Evolutionary conservation across 2,329 filamentous ascomycete species (phyloP), one percentile per base, ranked within the genome.

Genomic region (Monosporascus sp.): DNA sequence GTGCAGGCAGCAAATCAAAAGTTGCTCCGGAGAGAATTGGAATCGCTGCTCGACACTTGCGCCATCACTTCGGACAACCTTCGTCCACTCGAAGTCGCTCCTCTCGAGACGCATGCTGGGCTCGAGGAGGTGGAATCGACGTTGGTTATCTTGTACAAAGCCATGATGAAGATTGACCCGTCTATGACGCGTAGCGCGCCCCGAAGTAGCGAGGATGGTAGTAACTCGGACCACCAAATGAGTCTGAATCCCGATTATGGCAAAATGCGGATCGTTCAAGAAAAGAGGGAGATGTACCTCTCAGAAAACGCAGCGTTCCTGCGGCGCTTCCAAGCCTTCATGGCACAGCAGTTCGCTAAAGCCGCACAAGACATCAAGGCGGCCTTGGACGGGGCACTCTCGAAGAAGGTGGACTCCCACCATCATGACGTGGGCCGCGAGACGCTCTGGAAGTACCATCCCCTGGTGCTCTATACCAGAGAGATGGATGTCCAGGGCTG

Each of bases 1-100:
- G 93, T 99, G 7, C 94, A 97, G 71, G 93, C 93, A 20, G 90
- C 94, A 41, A 99, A 99, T 64, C 94, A 99, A 69, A 96, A 96
- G 69, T 80, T 96, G 27, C 80, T 99, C 47, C 90, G 93, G 69
- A 89, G 87, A 57, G 94, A 99, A 70, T 80, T 99, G 2, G 86
- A 95, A 67, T 88, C 87, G 36, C 77, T 97, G n/a, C 80, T 99
- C 24, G 86, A 92, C 60, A 97, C 90, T 0, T 92, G 96, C 52
- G 92, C 91, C 11, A 96, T 97, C 53, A 91, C 90, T 5, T 76
- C 82, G 1, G 76, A 83, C 41, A 86, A 93, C 57, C 79, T 99
- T 17, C 83, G 87, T 50, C 83, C 89, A 7, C 77, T 99, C 22
- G 82, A 83, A 60, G 75, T 83, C 47, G 86, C 88, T 17, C 87